Evolutionary conservation across 345 rosid genomes (phyloP).

Genomic region (Gossypium stocksii): DNA sequence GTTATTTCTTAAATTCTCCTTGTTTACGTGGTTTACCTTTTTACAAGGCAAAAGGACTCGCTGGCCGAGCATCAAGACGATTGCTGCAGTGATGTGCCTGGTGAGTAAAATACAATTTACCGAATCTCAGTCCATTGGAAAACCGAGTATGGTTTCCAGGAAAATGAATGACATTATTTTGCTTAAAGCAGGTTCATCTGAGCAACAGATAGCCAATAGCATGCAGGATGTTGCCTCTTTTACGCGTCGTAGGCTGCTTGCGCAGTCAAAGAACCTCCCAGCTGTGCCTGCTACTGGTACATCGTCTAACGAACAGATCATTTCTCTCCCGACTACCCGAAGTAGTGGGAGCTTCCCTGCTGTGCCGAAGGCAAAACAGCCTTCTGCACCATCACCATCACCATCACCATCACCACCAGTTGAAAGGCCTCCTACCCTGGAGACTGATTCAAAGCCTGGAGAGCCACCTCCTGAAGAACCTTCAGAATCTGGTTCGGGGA

Average conservation of each 20-base stretch:
- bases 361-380: slow-evolving; percentile 40
- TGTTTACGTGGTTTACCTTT: slow-evolving; percentile 22
- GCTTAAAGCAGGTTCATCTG: slow-evolving; percentile 29
- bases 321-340: slow-evolving; percentile 44
- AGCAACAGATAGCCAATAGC: slow-evolving; percentile 19
- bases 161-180: not conserved
- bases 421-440: slow-evolving; percentile 2
- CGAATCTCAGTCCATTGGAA: not conserved
- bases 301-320: slow-evolving; percentile 32
- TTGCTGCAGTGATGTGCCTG: slow-evolving; percentile 16
- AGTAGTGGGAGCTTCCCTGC: slow-evolving; percentile 93
- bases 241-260: slow-evolving; percentile 62
- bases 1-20: slow-evolving; percentile 7
- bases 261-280: slow-evolving; percentile 57
- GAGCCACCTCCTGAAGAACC: slow-evolving; percentile 17
- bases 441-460: not conserved
- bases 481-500: slow-evolving; percentile 28
- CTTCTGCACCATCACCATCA: slow-evolving; percentile 23
- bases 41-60: slow-evolving; percentile 30
- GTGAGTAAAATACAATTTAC: slow-evolving; percentile 30
- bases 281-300: slow-evolving; percentile 41
- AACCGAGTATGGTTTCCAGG: not conserved
- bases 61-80: slow-evolving; percentile 14
- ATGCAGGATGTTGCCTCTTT: slow-evolving; percentile 29
- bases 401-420: slow-evolving; percentile 22